These are phyloP conservation scores for Nothophoma quercina DNA, from an alignment of 2,329 filamentous ascomycete genomes.

Conservation along the genomic window DNA sequence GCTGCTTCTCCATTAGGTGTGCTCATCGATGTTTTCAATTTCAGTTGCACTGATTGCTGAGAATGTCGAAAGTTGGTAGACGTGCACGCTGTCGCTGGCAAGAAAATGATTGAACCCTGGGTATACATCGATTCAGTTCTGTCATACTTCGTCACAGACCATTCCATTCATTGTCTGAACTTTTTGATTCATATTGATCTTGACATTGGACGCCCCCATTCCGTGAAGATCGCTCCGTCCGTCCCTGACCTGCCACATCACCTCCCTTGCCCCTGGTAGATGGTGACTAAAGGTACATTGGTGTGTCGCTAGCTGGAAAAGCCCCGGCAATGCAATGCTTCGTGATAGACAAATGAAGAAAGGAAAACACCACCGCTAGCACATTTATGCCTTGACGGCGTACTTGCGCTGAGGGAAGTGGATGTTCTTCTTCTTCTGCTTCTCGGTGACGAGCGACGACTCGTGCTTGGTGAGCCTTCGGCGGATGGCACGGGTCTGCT, in stretches of 20 bases:
- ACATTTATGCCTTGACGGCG: constrained; percentile 85
- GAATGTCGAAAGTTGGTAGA: no score
- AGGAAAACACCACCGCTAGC: constrained; percentile 41
- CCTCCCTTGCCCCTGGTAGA: constrained; percentile 42
- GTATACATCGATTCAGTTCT: constrained; percentile 21
- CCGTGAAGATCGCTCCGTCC: constrained; percentile 48
- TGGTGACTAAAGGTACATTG: constrained; percentile 51
- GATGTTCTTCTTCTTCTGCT: constrained; percentile 92
- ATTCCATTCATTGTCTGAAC: constrained; percentile 43
- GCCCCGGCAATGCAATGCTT: constrained; percentile 53
- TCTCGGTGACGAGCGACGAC: constrained; percentile 82
- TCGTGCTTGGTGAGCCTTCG: constrained; percentile 94
- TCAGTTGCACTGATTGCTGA: not conserved
- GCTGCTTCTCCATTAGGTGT: no score
- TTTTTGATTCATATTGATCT: constrained; percentile 53
- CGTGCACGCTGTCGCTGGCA: not conserved
- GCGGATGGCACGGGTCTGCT: constrained; percentile 98
- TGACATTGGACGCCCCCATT: constrained; percentile 52
- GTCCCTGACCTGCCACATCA: constrained; percentile 42
- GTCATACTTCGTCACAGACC: constrained; percentile 27
- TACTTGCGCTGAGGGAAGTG: constrained; percentile 99
- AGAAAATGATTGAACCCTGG: constrained; percentile 1
- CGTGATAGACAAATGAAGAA: constrained; percentile 49
- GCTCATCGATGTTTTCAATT: no score
- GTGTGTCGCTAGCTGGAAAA: constrained; percentile 49